Base-by-base conservation (phyloP, 2,329 filamentous ascomycete species). In the Cryphonectria parasitica region DNA sequence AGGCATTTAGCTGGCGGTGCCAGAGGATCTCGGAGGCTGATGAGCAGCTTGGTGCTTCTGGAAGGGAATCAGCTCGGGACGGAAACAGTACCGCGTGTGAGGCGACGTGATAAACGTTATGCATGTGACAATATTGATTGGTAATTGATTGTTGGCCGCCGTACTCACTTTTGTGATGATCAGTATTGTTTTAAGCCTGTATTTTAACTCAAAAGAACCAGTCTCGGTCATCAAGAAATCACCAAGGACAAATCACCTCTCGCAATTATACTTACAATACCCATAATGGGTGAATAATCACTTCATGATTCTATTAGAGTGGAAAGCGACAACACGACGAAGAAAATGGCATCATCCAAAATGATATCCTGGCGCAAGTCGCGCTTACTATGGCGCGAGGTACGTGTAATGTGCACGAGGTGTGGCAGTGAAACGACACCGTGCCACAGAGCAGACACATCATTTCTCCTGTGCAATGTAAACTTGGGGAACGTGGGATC, bases 1-100 rank as follows among this genome's bases (percentile, higher is more conserved):
- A 69, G 7, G 60, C 66, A n/a, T 71, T 73, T 10, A 75, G 73
- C 69, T 75, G 74, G 74, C 41, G 65, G 43, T 71, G 69, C 17
- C 54, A 62, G 54, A 60, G 34, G 65, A 60, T 67, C 11, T 67
- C 65, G 25, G 10, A 60, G 52, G 54, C 39, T 34, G 65, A 60
- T n/a, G 65, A 66, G 52, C 31, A 58, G 52, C n/a, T 41, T 17
- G 64, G 64, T 1, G 64, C 64, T n/a, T 6, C n/a, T 22, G 64
- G 28, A 1, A 58, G 49, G 22, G 64, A 66, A 45, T 56, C n/a
- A 19, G 13, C 52, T 31, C 25, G 52, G 28, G 19, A 45, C 10
- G n/a, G 36, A 19, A 11, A 60, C 10, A 52, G 36, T 8, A 17
- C n/a, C 17, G 10, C 36, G 11, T 11, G 31, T 22, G 11, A 3